Base-by-base conservation (phyloP, 179 eudicot species). In the Beta corolliflora region DNA sequence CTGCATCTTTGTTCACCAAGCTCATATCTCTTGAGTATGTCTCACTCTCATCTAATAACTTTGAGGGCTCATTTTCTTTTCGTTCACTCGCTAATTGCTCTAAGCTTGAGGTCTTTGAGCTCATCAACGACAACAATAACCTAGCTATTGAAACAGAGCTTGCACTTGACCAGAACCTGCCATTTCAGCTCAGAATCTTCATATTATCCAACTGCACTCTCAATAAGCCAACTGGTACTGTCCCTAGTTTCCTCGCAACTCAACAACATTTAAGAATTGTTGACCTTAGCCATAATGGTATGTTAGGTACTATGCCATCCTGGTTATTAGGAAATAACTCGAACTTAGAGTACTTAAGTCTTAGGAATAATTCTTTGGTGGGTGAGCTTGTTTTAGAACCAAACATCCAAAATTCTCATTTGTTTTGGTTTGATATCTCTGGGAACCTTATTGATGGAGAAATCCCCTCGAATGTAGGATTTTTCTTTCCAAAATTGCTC, bases 1-100 rank as follows among this genome's bases (percentile, higher is more conserved):
- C 80, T 25, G 19, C 55, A 69, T 44, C 80, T 61, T 56, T 81
- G 23, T 81, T 81, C 53, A 10, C 64, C 11, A 76, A 55, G 45
- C 84, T 81, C 11, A 60, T n/a, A 41, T 76, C 76, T 52, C 80
- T 81, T 2, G 83, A 81, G 80, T 81, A 81, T 29, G 75, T 81
- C 48, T 58, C 83, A 56, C 80, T 81, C 48, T 81, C 83, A 66
- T 46, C 66, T 48, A 81, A 81, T 56, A 58, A 60, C 56, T 81
- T 79, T 14, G 58, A 59, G 59, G 81, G 76, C 9, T 71, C 76
- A 29, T 79, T 79, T 58, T 71, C 81, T 16, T 81, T 81, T 53
- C 60, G 44, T 23, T 81, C 66, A 25, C 61, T 81, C 44, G 79
- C 76, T 69, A 68, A 76, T 31, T 75, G 41, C 53, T 21, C 83